phyloP scores from a whole-genome alignment of 345 rosid genomes.

The Gossypium thurberi region DNA sequence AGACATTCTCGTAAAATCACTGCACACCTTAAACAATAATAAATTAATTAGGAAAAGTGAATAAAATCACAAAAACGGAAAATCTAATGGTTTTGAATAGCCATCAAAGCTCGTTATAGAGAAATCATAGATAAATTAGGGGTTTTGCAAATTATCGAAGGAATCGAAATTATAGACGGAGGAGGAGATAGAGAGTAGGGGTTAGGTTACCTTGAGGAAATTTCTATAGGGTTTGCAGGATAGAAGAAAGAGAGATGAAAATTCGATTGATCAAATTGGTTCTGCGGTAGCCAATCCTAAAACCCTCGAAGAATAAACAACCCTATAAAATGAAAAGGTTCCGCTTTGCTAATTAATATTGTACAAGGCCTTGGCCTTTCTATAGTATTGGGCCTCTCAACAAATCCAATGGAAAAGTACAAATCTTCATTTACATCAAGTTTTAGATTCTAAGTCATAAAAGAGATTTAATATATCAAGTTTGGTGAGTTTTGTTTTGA shows the following conservation, averaged over 20 bases:
- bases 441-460: too few species aligned
- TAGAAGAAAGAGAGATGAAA: neutral
- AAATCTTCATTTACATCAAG: too few species aligned
- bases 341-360: neutral
- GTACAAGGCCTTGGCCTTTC: neutral
- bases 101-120: neutral
- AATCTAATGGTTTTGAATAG: neutral
- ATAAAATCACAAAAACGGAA: neutral
- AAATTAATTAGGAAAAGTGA: neutral
- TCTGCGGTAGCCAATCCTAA: neutral
- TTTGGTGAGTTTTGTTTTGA: too few species aligned
- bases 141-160: neutral
- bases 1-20: conserved; percentile 36
- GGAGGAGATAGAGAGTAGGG: too few species aligned
- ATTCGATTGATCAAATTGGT: neutral
- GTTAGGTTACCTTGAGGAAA: neutral
- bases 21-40: neutral
- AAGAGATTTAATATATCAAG: too few species aligned
- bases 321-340: neutral
- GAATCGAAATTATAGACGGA: neutral
- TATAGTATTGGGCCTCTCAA: neutral
- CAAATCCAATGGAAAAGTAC: too few species aligned
- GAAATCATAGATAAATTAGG: neutral
- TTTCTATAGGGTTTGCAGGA: too few species aligned
- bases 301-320: neutral